Base-by-base conservation (phyloP, 1,284 basidiomycete genomes). In the Ceraceosorus guamensis region DNA sequence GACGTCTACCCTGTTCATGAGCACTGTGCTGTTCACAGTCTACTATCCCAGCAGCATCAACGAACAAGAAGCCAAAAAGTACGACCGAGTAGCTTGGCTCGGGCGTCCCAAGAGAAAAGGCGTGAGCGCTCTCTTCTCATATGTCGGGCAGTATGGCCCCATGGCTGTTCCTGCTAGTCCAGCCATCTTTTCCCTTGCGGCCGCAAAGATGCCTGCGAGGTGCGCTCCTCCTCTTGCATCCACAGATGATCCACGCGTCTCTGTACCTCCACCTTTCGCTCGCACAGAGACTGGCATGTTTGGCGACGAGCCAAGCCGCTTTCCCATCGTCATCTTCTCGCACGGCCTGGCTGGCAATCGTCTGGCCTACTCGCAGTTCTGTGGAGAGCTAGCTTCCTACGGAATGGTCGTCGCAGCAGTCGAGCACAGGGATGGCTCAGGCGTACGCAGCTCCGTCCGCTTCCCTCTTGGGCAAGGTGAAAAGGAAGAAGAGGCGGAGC, bases 401-500 rank as follows among this genome's bases (percentile, higher is more conserved):
- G 70, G 68, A 5, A 59, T 70, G 53, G 52, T 71, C 54, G 80
- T 81, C 2, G 78, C 75, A 10, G 79, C 78, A 2, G 76, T 82
- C 24, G 24, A 24, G 24, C 24, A 24, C 3, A 24, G 24, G 24
- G 24, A 24, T 24, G 24, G 24, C 24, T 24, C 24, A 3, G 24
- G 24, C 2, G 24, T 24, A 2, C 24, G 24, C 24, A 24, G 24
- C 24, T 24, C 24, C 3, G 24, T 24, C 24, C 24, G 24, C 24
- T 24, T 24, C 24, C 24, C 24, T 24, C 24, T 24, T 24, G 24
- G 24, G 1, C 24, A 32, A 55, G 48, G 45, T 8, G 48, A 41
- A 55, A n/a, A 14, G 16, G 11, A 50, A 31, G 32, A 49, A 31
- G n/a, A 43, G 2, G 41, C 41, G 41, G 13, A 43, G 41, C 41